Percentiles rank a stretch among this genome's conserved stretches.
Evolutionary conservation across 169 alveolate genomes (phyloP).

Genomic region (Fabrea salina): DNA sequence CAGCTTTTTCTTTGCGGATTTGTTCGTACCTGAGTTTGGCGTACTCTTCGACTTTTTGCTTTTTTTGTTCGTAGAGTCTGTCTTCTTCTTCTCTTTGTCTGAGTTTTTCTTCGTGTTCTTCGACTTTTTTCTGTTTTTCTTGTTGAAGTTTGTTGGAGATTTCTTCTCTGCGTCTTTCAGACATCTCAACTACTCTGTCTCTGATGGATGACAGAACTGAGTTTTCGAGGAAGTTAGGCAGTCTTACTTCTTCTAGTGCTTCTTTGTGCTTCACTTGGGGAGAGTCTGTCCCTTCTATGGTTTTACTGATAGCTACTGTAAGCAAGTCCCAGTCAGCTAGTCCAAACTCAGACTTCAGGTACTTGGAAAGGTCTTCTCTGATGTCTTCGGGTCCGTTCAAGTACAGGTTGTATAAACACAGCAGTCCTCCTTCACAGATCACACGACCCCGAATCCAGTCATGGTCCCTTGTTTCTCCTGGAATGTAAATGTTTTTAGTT

Average conservation of each 20-base stretch:
- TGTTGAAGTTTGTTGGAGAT: background rate
- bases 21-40: slow-evolving; percentile 12
- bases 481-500: slow-evolving; percentile 27
- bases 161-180: background rate
- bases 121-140: slow-evolving; percentile 24
- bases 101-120: background rate
- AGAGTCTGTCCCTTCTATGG: no score
- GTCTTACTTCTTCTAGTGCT: no score
- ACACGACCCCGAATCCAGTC: background rate
- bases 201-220: no score
- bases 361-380: background rate
- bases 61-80: slow-evolving; percentile 16
- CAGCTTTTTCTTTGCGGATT: background rate
- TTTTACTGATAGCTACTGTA: no score
- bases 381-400: background rate
- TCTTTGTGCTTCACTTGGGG: no score
- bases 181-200: no score
- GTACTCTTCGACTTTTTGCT: background rate
- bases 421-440: slow-evolving; percentile 17
- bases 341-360: background rate
- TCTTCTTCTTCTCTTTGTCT: slow-evolving; percentile 11
- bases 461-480: slow-evolving; percentile 35
- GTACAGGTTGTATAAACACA: background rate
- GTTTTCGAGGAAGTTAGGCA: no score
- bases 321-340: slow-evolving; percentile 4